Evolutionary conservation across 345 rosid genomes (phyloP).

Genomic region (Lenwebbia sp.): DNA sequence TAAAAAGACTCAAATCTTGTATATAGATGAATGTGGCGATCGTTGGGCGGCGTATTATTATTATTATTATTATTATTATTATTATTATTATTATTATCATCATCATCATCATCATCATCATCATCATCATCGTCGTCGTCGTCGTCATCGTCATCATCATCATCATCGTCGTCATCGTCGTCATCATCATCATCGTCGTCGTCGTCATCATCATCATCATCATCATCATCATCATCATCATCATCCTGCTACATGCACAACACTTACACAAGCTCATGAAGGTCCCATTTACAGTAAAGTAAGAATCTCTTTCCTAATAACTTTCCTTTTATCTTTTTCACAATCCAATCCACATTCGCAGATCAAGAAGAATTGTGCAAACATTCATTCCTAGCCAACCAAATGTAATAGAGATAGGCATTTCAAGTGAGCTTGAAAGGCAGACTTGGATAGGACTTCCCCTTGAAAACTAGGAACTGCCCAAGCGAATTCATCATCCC

Average conservation of each 20-base stretch:
- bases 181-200: no score
- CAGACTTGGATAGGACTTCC: rapidly evolving
- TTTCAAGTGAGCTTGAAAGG: background rate
- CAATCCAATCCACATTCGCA: background rate
- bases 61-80: no score
- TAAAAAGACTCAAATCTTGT: background rate
- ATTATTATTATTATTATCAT: no score
- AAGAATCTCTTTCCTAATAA: rapidly evolving
- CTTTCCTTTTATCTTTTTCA: background rate
- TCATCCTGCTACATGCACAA: background rate
- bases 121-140: no score
- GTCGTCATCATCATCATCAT: background rate
- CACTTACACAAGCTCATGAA: background rate
- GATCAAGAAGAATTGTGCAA: background rate
- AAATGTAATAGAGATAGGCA: rapidly evolving
- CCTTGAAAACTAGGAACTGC: rapidly evolving
- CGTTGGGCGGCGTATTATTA: no score
- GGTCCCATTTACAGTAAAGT: background rate
- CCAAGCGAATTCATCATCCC: background rate
- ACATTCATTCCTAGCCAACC: rapidly evolving
- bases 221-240: background rate
- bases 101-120: no score
- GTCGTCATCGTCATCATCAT: no score
- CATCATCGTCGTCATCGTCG: no score
- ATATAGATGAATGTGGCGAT: rapidly evolving